phyloP scores from a whole-genome alignment of 352 stramenopile genomes.

The Pythium vanterpoolii region DNA sequence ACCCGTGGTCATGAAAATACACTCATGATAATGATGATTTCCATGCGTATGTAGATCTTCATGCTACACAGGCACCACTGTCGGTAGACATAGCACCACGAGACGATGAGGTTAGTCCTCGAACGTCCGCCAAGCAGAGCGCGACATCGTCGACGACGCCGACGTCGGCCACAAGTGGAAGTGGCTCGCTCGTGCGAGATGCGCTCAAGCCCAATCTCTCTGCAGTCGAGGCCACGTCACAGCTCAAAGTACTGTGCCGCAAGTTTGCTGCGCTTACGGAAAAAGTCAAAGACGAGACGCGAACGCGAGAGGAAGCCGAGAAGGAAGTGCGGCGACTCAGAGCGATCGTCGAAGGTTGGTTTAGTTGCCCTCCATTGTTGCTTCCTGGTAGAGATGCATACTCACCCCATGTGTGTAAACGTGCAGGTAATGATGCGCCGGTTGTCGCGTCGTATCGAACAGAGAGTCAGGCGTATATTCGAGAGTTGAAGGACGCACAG shows the following conservation, averaged over 20 bases:
- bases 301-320: slow-evolving; percentile 67
- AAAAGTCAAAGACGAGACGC: slow-evolving; percentile 86
- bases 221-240: slow-evolving; percentile 59
- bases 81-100: not conserved
- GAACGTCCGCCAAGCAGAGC: not conserved
- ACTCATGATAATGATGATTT: not conserved
- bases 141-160: not conserved
- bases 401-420: not conserved
- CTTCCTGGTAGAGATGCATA: not conserved
- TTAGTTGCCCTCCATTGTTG: not conserved
- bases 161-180: slow-evolving; percentile 34
- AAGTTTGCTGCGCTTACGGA: slow-evolving; percentile 82
- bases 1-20: not conserved
- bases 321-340: slow-evolving; percentile 67
- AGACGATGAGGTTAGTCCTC: not conserved
- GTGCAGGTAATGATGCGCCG: slow-evolving; percentile 39
- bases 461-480: slow-evolving; percentile 62
- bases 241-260: slow-evolving; percentile 76
- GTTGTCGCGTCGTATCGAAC: slow-evolving; percentile 50
- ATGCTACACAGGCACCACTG: not conserved
- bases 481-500: slow-evolving; percentile 59
- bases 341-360: slow-evolving; percentile 48
- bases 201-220: slow-evolving; percentile 60
- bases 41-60: not conserved
- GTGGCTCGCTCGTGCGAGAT: slow-evolving; percentile 42